These are phyloP conservation scores for Rheum nobile DNA, from an alignment of 148 eudicot species.

Conservation along the genomic window DNA sequence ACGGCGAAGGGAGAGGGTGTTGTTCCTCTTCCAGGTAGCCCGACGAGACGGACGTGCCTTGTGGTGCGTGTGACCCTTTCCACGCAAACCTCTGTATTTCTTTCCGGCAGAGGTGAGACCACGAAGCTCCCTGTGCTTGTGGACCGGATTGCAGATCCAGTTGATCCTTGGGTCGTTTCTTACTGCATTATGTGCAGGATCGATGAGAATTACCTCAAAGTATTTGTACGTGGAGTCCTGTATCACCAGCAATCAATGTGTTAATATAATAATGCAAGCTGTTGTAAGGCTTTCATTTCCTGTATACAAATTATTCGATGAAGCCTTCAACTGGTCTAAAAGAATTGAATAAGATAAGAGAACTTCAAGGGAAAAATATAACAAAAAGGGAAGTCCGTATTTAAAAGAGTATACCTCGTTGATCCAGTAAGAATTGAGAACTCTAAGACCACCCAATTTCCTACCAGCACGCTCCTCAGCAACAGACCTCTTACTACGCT, in stretches of 20 bases:
- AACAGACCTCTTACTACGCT: constrained; percentile 6
- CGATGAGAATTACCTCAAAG: constrained; percentile 3
- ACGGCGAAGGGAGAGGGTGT: not conserved
- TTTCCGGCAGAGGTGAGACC: constrained; percentile 2
- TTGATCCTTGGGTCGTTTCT: constrained; percentile 9
- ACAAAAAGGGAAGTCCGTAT: no score
- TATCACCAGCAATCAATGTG: not conserved
- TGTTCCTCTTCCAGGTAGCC: constrained; percentile 8
- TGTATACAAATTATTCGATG: not conserved
- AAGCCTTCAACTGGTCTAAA: no score
- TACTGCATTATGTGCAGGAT: constrained; percentile 3
- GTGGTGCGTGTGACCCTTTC: constrained; percentile 7
- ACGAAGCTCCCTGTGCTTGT: constrained; percentile 6
- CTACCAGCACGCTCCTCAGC: not conserved
- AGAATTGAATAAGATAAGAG: not conserved
- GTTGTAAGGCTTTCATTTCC: not conserved
- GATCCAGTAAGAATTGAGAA: constrained; percentile 5
- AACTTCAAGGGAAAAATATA: not conserved
- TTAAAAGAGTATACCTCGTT: constrained; percentile 2
- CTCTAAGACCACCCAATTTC: constrained; percentile 5
- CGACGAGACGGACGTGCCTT: constrained; percentile 4
- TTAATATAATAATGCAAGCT: not conserved
- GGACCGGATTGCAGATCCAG: constrained; percentile 9
- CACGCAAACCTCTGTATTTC: constrained; percentile 9
- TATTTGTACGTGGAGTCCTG: constrained; percentile 2